These are phyloP conservation scores for Avena sativa DNA, from an alignment of 176 grass and related monocot species.

Conservation along the genomic window DNA sequence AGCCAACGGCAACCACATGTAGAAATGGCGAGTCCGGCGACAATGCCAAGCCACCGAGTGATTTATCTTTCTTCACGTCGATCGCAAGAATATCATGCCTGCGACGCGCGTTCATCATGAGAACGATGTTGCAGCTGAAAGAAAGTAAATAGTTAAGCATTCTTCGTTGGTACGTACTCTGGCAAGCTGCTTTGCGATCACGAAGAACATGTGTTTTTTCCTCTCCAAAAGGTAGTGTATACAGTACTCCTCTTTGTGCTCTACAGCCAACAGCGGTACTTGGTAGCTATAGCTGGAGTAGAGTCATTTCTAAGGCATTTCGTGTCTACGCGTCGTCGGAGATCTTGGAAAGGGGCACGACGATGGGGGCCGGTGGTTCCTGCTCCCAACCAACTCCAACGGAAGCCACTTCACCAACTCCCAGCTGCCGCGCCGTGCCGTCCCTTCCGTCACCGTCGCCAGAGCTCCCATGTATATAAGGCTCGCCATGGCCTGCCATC, in stretches of 20 bases:
- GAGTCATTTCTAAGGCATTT: constrained; percentile 53
- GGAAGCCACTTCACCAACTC: constrained; percentile 57
- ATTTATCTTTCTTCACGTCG: neutral
- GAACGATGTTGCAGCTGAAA: constrained; percentile 46
- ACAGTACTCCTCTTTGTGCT: too few relatives aligned
- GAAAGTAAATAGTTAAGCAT: neutral
- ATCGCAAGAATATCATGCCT: neutral
- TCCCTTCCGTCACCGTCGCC: neutral
- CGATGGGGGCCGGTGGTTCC: constrained; percentile 27
- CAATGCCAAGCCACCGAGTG: too few relatives aligned
- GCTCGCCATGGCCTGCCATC: neutral
- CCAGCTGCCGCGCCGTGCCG: constrained; percentile 40
- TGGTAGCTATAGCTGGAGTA: constrained; percentile 22
- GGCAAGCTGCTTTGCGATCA: constrained; percentile 18
- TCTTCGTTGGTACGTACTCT: neutral
- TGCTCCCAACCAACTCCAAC: constrained; percentile 58
- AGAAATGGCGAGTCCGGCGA: too few relatives aligned
- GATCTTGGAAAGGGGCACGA: neutral
- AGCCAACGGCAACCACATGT: too few relatives aligned
- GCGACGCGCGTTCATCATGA: constrained; percentile 31
- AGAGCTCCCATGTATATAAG: constrained; percentile 42
- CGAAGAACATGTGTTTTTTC: constrained; percentile 4
- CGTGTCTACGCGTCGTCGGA: neutral
- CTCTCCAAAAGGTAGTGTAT: neutral
- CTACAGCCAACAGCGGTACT: too few relatives aligned